Base-by-base conservation (phyloP, 2,329 filamentous ascomycete genomes). In the Ophidiomyces ophidiicola region DNA sequence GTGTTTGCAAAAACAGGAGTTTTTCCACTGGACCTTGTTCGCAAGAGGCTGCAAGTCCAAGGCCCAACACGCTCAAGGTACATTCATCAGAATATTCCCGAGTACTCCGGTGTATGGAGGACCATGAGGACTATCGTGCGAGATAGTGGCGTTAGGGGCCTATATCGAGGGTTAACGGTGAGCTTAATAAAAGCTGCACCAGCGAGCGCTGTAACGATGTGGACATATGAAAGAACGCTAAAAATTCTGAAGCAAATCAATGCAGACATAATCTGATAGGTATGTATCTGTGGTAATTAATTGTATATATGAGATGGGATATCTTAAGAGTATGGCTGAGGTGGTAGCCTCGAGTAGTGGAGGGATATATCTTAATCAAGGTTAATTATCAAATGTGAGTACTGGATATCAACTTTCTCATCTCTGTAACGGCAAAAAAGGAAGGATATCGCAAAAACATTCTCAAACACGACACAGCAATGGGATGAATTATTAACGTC, bases 31-130 rank as follows among this genome's bases (percentile, higher is more conserved):
- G 90, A 98, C 57, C 76, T 94, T 19, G 84, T 94, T 24, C 70
- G 90, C 48, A 98, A 96, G 67, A 71, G 90, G 32, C 71, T 98
- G 49, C 90, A 98, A 62, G 86, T 98, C 3, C 90, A 98, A 59
- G 90, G 90, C 0, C 90, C 90, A 1, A 93, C 82, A 44, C 70
- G 87, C 45, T 63, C 63, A 25, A 69, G 69, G 47, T 98, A 94
- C 57, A 76, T 88, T 11, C 82, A 92, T 60, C 74, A 76, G 51
- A 85, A 93, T 53, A 94, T 96, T 6, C 90, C 90, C 1, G 77
- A 81, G 49, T 96, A 94, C 54, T 68, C 65, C 4, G 75, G 78
- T 3, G 76, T 92, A 0, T 50, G 76, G 3, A 67, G 66, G 31
- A 83, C 84, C 0, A 67, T 94, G 45, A 57, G 58, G 41, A 64